These are phyloP conservation scores for Aspergillus steynii DNA, from an alignment of 495 filamentous ascomycete genomes.

Conservation along the genomic window DNA sequence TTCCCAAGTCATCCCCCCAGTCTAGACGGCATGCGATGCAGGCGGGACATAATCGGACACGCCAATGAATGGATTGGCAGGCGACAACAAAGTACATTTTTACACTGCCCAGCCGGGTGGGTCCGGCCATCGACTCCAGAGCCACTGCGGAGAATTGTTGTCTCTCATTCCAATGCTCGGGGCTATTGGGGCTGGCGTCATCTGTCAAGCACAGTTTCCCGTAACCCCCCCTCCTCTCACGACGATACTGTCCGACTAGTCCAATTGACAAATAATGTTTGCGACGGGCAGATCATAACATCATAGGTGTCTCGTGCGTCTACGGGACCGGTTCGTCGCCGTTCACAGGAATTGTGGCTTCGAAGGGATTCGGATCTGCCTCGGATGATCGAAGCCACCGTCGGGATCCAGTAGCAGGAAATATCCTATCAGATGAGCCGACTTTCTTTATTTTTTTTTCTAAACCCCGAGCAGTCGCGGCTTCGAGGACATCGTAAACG, in stretches of 20 bases:
- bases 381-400: not conserved
- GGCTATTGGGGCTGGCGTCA: conserved; percentile 22
- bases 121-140: conserved; percentile 8
- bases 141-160: conserved; percentile 23
- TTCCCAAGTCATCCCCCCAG: not conserved
- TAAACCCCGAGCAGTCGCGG: no score
- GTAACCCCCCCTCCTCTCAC: not conserved
- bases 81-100: conserved; percentile 3
- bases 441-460: not conserved
- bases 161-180: conserved; percentile 20
- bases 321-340: not conserved
- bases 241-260: not conserved
- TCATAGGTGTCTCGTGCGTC: not conserved
- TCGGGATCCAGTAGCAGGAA: not conserved
- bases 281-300: not conserved
- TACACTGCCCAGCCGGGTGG: conserved; percentile 2
- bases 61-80: not conserved
- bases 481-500: not conserved
- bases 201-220: conserved; percentile 14
- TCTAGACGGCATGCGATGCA: not conserved
- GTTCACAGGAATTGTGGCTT: not conserved
- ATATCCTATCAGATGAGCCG: not conserved
- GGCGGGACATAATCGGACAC: conserved; percentile 1
- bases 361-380: not conserved
- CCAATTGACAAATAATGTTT: not conserved